These are phyloP conservation scores for Aspergillus panamensis DNA, from an alignment of 495 filamentous ascomycete species.

Conservation along the genomic window DNA sequence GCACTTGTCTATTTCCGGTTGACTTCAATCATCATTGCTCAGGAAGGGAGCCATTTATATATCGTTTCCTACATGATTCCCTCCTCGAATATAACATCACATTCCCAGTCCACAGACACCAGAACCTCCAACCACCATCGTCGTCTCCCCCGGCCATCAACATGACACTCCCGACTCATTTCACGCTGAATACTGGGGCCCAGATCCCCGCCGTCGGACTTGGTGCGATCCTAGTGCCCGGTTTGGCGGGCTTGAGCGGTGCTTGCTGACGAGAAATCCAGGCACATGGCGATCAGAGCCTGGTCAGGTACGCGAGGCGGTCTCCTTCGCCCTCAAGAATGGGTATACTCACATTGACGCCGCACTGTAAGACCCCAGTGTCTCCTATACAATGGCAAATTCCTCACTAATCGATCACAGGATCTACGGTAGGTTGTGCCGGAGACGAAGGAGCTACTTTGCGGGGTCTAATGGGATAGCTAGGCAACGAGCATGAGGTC, in stretches of 20 bases:
- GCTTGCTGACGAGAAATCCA: not conserved
- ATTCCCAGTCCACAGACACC: no score
- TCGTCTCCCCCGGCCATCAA: no score
- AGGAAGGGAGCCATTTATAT: no score
- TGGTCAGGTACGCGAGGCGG: not conserved
- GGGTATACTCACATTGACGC: conserved; percentile 7
- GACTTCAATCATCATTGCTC: no score
- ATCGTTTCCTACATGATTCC: no score
- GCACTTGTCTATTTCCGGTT: no score
- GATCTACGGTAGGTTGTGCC: not conserved
- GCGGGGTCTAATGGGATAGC: not conserved
- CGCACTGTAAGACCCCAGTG: not conserved
- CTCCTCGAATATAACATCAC: no score
- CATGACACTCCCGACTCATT: not conserved
- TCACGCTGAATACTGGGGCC: not conserved
- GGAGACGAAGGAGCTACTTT: not conserved
- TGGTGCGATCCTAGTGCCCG: not conserved
- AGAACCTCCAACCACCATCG: no score
- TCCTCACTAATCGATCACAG: not conserved
- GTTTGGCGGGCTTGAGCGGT: not conserved
- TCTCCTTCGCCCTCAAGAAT: conserved; percentile 1
- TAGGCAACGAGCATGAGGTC: conserved; percentile 64
- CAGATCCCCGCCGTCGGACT: not conserved
- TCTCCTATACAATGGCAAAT: not conserved
- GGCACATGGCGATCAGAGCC: conserved; percentile 9